Percentiles rank a stretch among this genome's conserved stretches.
Evolutionary conservation across 352 stramenopile species (phyloP).

Genomic region (Blastocystis sp.): DNA sequence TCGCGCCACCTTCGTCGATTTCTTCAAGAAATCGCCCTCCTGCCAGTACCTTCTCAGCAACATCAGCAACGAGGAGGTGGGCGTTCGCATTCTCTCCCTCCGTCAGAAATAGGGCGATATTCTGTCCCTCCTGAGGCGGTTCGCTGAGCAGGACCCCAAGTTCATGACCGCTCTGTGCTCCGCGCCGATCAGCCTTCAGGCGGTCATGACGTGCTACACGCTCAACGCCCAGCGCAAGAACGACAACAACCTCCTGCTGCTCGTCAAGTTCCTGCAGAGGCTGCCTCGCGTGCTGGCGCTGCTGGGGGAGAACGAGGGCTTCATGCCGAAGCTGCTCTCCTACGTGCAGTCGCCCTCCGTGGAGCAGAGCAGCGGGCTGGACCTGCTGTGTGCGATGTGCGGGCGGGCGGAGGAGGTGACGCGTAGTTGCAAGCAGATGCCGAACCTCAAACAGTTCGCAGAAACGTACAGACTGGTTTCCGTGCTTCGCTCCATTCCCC

Average conservation of each 20-base stretch:
- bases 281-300: not conserved
- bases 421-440: slow-evolving; percentile 16
- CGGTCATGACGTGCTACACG: not conserved
- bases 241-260: slow-evolving; percentile 26
- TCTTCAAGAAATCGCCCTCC: not conserved
- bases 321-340: not conserved
- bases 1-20: not conserved
- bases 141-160: not conserved
- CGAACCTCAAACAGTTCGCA: not conserved
- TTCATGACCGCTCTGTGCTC: not conserved
- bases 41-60: slow-evolving; percentile 6
- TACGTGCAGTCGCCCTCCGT: not conserved
- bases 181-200: not conserved
- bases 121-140: not conserved
- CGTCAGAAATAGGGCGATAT: slow-evolving; percentile 30
- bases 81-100: not conserved
- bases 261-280: slow-evolving; percentile 44
- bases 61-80: not conserved
- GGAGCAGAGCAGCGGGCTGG: not conserved
- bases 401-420: not conserved
- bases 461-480: not conserved
- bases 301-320: not conserved
- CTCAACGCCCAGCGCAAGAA: slow-evolving; percentile 1
- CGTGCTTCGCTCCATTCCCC: not conserved
- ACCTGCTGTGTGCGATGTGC: slow-evolving; percentile 26